Base-by-base conservation (phyloP, 2,329 filamentous ascomycete species). In the Cryphonectria parasitica region DNA sequence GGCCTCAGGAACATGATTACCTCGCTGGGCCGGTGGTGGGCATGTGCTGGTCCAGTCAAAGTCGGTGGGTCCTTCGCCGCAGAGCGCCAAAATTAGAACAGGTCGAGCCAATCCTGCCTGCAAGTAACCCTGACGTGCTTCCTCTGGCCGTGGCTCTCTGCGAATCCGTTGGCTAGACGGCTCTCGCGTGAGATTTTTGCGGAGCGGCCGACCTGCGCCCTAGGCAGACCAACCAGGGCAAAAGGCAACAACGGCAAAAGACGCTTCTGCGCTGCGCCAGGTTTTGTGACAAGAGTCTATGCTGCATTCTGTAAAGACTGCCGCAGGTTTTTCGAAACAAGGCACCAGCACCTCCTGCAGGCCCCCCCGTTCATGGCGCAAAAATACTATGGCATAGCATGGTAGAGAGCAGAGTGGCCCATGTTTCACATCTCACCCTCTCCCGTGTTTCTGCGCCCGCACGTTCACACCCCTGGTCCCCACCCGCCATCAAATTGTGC, bases 361-460 rank as follows among this genome's bases (percentile, higher is more conserved):
- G 45, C 45, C 45, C 45, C 45, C 15, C 22, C 17, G 17, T 22
- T 49, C 54, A 58, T 3, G 54, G 25, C 25, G 25, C 25, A 13
- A 22, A 2, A 31, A n/a, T n/a, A 22, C 45, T 49, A 11, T 19
- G 17, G 19, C 19, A n/a, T n/a, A 22, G 22, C n/a, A 11, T 19
- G 17, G 19, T 25, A 31, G 36, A 67, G 49, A 49, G 64, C 43
- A 45, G 25, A 58, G 28, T 17, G 66, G 34, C 13, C 66, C 66
- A 49, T 62, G 66, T 67, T 67, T 67, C 66, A 67, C 52, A 61
- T 67, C 66, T 49, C 63, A 52, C 63, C 43, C 66, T 36, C 54
- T 67, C 66, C 66, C 66, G 66, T 56, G 52, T 49, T 67, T 41
- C 66, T 67, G 66, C 66, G 66, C 66, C 66, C 66, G 45, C 41